Conservation (phyloP, 75 land plant species). For the Isoetes taiwanensis region DNA sequence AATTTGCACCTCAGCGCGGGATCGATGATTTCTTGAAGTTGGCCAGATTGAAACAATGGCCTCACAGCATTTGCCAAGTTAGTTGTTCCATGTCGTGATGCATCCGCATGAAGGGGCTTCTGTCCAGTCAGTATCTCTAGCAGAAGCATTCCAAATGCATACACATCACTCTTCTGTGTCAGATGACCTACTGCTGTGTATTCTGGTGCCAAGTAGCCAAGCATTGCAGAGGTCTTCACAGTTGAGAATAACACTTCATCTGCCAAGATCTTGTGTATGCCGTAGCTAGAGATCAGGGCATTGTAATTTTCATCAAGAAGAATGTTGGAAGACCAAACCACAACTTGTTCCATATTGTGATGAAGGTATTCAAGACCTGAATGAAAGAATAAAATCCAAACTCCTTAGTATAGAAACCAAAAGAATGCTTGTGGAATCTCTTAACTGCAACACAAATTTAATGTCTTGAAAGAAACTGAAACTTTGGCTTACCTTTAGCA, state of each 20-base stretch:
- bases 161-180: conserved; percentile 69
- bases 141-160: conserved; percentile 67
- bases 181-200: conserved; percentile 46
- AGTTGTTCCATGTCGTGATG: too few species aligned
- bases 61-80: too few species aligned
- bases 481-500: conserved; percentile 45
- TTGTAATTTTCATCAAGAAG: conserved; percentile 51
- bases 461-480: neutral
- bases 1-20: too few species aligned
- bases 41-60: too few species aligned
- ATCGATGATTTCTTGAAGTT: too few species aligned
- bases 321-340: conserved; percentile 68
- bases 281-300: conserved; percentile 52
- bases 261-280: conserved; percentile 54
- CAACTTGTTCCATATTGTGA: conserved; percentile 32
- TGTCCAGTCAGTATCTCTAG: conserved; percentile 66
- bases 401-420: neutral
- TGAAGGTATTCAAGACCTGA: conserved; percentile 76
- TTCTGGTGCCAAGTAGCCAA: conserved; percentile 82
- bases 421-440: neutral
- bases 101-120: conserved; percentile 12
- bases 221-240: conserved; percentile 60
- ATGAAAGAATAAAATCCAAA: neutral
- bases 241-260: conserved; percentile 69
- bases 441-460: neutral